Evolutionary conservation across 192 early-diverging fungal genomes (phyloP).

Genomic region (Backusella morwellensis): DNA sequence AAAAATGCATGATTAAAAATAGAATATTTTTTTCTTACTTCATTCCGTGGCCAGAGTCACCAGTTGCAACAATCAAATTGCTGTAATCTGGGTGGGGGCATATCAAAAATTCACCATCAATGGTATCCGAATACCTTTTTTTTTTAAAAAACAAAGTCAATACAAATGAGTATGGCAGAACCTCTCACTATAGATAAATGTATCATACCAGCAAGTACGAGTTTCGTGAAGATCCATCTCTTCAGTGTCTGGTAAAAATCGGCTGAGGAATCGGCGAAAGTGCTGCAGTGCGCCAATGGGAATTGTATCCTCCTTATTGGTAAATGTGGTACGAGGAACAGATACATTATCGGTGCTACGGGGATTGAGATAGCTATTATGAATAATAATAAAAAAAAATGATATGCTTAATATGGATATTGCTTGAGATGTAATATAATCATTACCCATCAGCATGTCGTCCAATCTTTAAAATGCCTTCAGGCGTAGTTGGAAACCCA

Average conservation of each 20-base stretch:
- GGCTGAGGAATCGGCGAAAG: conserved; percentile 39
- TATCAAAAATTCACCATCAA: conserved; percentile 54
- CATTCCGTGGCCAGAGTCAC: conserved; percentile 60
- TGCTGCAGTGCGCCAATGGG: conserved; percentile 36
- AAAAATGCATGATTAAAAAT: background rate
- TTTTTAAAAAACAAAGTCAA: background rate
- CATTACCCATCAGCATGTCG: background rate
- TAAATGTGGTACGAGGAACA: conserved; percentile 34
- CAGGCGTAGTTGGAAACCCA: background rate
- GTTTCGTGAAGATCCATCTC: conserved; percentile 33
- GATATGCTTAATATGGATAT: background rate
- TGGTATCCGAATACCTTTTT: conserved; percentile 48
- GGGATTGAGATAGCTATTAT: conserved; percentile 43
- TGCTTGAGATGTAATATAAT: background rate
- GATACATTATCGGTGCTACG: conserved; percentile 19
- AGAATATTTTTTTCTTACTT: conserved; percentile 27
- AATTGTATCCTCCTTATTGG: conserved; percentile 29
- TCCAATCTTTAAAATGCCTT: background rate
- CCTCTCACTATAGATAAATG: background rate
- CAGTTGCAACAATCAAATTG: conserved; percentile 50
- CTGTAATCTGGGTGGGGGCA: conserved; percentile 37
- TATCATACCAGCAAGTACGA: conserved; percentile 46
- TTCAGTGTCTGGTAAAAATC: conserved; percentile 39
- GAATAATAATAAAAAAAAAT: background rate
- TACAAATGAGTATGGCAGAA: background rate